Evolutionary conservation across 2,329 filamentous ascomycete species (phyloP).

Genomic region (Pseudomassariella vexata): DNA sequence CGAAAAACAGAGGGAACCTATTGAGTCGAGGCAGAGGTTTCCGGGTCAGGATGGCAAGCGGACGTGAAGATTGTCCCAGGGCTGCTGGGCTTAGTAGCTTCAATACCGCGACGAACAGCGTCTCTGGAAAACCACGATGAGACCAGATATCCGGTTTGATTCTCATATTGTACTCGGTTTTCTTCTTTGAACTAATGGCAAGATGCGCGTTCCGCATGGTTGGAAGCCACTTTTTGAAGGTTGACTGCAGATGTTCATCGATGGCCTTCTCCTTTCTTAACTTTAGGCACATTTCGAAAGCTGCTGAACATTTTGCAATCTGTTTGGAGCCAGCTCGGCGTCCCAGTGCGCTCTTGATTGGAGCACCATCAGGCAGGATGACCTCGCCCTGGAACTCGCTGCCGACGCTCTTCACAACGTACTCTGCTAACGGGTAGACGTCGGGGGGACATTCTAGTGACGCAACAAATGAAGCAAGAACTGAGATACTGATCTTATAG

Average conservation of each 20-base stretch:
- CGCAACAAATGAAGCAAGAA: slow-evolving; percentile 69
- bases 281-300: slow-evolving; percentile 73
- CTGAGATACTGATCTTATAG: slow-evolving; percentile 64
- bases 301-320: slow-evolving; percentile 80
- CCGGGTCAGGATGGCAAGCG: slow-evolving; percentile 68
- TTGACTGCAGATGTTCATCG: slow-evolving; percentile 68
- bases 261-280: slow-evolving; percentile 63
- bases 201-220: slow-evolving; percentile 81
- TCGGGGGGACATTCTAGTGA: slow-evolving; percentile 50
- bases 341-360: slow-evolving; percentile 62
- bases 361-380: slow-evolving; percentile 68
- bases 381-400: slow-evolving; percentile 71
- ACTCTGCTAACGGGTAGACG: slow-evolving; percentile 41
- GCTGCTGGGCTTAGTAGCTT: slow-evolving; percentile 49
- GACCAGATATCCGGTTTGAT: slow-evolving; percentile 75
- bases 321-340: slow-evolving; percentile 61
- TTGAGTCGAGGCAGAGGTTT: slow-evolving; percentile 58
- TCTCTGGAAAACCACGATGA: slow-evolving; percentile 35
- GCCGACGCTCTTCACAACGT: slow-evolving; percentile 51
- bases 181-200: slow-evolving; percentile 75
- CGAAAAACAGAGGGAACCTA: slow-evolving; percentile 66
- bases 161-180: slow-evolving; percentile 68
- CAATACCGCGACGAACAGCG: slow-evolving; percentile 59
- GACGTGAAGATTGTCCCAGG: slow-evolving; percentile 53
- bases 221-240: slow-evolving; percentile 65